Evolutionary conservation across 495 filamentous ascomycete genomes (phyloP).

Genomic region (Penicillium angulare): DNA sequence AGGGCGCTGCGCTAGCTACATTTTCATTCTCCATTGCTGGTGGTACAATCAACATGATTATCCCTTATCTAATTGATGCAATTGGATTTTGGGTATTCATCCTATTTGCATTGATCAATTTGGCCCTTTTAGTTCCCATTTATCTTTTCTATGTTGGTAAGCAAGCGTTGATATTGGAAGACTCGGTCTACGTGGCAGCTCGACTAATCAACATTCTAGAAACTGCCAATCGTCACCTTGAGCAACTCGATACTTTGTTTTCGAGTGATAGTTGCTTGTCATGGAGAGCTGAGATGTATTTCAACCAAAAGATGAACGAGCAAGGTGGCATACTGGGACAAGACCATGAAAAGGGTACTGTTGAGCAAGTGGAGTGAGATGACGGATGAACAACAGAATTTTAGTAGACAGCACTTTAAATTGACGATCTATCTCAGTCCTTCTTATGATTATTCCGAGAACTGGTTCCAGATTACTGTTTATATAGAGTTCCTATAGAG

Average conservation of each 20-base stretch:
- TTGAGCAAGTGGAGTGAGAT: too few relatives aligned
- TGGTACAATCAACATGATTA: constrained; percentile 40
- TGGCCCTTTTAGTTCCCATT: constrained; percentile 39
- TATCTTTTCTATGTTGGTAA: constrained; percentile 49
- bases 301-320: too few relatives aligned
- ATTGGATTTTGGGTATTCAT: constrained; percentile 43
- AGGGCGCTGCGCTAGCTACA: constrained; percentile 45
- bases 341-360: too few relatives aligned
- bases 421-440: too few relatives aligned
- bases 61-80: constrained; percentile 42
- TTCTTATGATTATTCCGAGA: too few relatives aligned
- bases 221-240: constrained; percentile 47
- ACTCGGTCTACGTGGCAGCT: background rate
- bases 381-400: too few relatives aligned
- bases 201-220: constrained; percentile 15
- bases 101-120: constrained; percentile 44
- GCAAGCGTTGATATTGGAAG: background rate
- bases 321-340: too few relatives aligned
- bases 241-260: constrained; percentile 52
- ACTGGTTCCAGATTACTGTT: too few relatives aligned
- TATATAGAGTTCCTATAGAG: too few relatives aligned
- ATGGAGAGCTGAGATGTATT: too few relatives aligned
- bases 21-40: constrained; percentile 51
- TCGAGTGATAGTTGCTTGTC: constrained; percentile 11
- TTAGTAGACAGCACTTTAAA: too few relatives aligned